These are phyloP conservation scores for Leishmania braziliensis DNA, from an alignment of 208 protist genomes.

Conservation along the genomic window DNA sequence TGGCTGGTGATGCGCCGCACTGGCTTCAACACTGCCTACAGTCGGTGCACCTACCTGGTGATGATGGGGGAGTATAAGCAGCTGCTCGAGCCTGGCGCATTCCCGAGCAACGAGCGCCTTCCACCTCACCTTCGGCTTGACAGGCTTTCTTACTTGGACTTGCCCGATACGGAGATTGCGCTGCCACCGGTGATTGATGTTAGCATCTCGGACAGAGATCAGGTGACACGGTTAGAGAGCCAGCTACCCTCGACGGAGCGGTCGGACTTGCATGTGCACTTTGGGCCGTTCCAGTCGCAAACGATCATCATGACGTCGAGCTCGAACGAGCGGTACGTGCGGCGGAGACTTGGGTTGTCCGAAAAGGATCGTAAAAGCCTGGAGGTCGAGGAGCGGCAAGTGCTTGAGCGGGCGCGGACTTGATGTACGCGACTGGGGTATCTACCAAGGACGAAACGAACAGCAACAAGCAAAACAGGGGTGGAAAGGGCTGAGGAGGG, in stretches of 20 bases:
- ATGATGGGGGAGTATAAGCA: slow-evolving; percentile 89
- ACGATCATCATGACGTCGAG: slow-evolving; percentile 75
- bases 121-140: slow-evolving; percentile 86
- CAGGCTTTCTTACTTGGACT: slow-evolving; percentile 73
- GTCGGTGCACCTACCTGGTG: slow-evolving; percentile 72
- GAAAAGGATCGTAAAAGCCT: slow-evolving; percentile 36
- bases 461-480: background rate
- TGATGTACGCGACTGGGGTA: background rate
- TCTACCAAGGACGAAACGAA: background rate
- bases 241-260: slow-evolving; percentile 64
- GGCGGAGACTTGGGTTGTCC: slow-evolving; percentile 63
- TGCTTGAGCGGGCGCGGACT: background rate
- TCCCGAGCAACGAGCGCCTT: slow-evolving; percentile 70
- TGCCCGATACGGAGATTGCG: slow-evolving; percentile 76
- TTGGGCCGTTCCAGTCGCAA: slow-evolving; percentile 73
- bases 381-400: slow-evolving; percentile 14
- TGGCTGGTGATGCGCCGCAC: slow-evolving; percentile 80
- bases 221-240: slow-evolving; percentile 58
- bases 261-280: slow-evolving; percentile 70
- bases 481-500: background rate
- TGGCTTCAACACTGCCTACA: slow-evolving; percentile 86
- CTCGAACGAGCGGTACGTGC: slow-evolving; percentile 80
- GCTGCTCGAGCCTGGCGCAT: slow-evolving; percentile 70
- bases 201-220: slow-evolving; percentile 52
- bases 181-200: slow-evolving; percentile 80